Conservation (phyloP, 495 filamentous ascomycete genomes). For the Aspergillus bertholletiae region DNA sequence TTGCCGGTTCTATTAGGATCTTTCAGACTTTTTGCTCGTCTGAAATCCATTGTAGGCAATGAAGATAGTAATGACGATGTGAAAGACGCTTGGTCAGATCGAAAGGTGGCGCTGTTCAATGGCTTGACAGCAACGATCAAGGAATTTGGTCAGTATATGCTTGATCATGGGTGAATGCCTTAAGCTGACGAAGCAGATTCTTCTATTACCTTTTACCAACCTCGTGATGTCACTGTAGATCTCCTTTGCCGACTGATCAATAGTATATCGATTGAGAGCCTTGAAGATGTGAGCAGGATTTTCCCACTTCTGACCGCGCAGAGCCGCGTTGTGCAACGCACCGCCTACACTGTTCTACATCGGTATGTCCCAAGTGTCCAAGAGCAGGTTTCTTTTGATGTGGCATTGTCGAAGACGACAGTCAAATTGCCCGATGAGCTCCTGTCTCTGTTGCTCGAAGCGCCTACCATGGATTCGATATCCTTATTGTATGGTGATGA, state of each 20-base stretch:
- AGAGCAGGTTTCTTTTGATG: slow-evolving; percentile 79
- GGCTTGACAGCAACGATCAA: slow-evolving; percentile 53
- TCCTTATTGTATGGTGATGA: slow-evolving; percentile 38
- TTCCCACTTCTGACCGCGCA: slow-evolving; percentile 73
- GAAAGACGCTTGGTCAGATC: slow-evolving; percentile 63
- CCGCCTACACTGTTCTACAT: slow-evolving; percentile 79
- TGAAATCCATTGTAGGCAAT: slow-evolving; percentile 50
- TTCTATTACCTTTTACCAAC: slow-evolving; percentile 53
- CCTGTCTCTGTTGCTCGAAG: slow-evolving; percentile 59
- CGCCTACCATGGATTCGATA: slow-evolving; percentile 46
- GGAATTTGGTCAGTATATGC: slow-evolving; percentile 35
- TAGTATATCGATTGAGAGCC: slow-evolving; percentile 50
- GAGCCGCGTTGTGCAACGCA: slow-evolving; percentile 69
- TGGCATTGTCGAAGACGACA: slow-evolving; percentile 67
- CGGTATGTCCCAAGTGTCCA: slow-evolving; percentile 69
- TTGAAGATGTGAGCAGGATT: slow-evolving; percentile 56
- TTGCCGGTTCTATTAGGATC: slow-evolving; percentile 65
- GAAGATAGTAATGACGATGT: slow-evolving; percentile 86
- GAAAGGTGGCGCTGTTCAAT: slow-evolving; percentile 42
- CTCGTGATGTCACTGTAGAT: slow-evolving; percentile 67
- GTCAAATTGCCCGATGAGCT: slow-evolving; percentile 68
- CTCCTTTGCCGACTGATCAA: slow-evolving; percentile 61
- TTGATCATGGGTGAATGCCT: background rate
- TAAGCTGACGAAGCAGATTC: slow-evolving; percentile 32
- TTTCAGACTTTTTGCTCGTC: slow-evolving; percentile 61